Base-by-base conservation (phyloP, 2,329 filamentous ascomycete genomes). In the Shiraia sp. region DNA sequence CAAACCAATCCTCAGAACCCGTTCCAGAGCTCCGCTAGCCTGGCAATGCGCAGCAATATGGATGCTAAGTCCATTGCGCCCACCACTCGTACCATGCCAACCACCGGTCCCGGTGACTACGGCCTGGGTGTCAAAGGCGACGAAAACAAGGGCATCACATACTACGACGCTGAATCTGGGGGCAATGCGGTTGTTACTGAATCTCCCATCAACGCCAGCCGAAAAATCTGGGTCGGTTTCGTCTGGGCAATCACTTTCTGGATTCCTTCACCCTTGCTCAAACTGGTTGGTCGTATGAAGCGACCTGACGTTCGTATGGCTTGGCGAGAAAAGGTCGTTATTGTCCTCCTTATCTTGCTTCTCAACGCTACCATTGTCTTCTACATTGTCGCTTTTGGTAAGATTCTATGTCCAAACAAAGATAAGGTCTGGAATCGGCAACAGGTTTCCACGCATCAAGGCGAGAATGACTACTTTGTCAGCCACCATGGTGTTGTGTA, bases 221-320 rank as follows among this genome's bases (percentile, higher is more conserved):
- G 93, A 51, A 85, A 88, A 28, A 61, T 83, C 2, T 99, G 93
- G 93, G 83, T 95, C 16, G 80, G 71, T 2, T 70, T 93, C 28
- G 88, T 93, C 3, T 97, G 91, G 90, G 80, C 81, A 1, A 54
- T 95, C 34, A 99, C 93, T 0, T 97, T 90, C 66, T 97, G 88
- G 87, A 93, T 96, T 53, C 93, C 93, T 0, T 97, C 92, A 0
- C 87, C 89, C 33, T 53, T 88, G 2, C 82, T 99, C 12, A 80
- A 81, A n/a, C 86, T 79, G 45, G 63, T 97, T 43, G 93, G 93
- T 23, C 88, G 92, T 15, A 99, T 99, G 93, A 95, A 95, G 73
- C 85, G 93, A 40, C 93, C 91, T 2, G 93, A 99, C 72, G 90
- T 99, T 7, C 88, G 93, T 17, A 88, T 96, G 82, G 93, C 93